Percentiles rank a stretch among this genome's conserved stretches.
Conservation (phyloP, 345 rosid species). For the Eucalyptus albens region DNA sequence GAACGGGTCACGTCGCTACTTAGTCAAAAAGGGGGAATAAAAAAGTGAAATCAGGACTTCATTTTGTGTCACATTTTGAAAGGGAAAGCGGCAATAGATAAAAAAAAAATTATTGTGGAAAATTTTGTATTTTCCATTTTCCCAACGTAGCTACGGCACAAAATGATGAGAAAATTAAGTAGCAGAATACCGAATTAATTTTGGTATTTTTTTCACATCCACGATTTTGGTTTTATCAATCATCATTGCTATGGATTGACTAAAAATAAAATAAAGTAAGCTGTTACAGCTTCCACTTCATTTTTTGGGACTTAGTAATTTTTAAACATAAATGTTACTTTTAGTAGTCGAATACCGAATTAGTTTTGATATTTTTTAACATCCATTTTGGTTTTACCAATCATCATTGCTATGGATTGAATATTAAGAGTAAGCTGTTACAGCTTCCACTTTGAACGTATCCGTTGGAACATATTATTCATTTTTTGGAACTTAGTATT, state of each 20-base stretch:
- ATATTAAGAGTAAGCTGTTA: too few relatives aligned
- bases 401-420: too few relatives aligned
- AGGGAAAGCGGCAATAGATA: background rate
- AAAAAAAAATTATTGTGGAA: accelerated
- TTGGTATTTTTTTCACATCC: background rate
- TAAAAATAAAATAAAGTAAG: too few relatives aligned
- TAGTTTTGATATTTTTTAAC: background rate
- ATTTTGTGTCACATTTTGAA: background rate
- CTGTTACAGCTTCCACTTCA: accelerated
- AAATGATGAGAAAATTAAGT: background rate
- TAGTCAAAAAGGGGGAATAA: background rate
- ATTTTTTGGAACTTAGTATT: too few relatives aligned
- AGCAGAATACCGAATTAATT: background rate
- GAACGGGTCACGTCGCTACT: background rate
- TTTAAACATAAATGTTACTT: too few relatives aligned
- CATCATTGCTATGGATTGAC: too few relatives aligned
- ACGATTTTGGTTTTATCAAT: background rate
- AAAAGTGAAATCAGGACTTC: background rate
- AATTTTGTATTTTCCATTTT: background rate
- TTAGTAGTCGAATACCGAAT: background rate
- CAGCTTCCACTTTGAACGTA: too few relatives aligned
- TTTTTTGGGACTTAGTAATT: too few relatives aligned
- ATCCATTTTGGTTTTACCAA: background rate
- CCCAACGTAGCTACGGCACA: accelerated
- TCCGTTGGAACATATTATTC: too few relatives aligned